These are phyloP conservation scores for Chimonanthus salicifolius DNA, from an alignment of 164 flowering plant genomes.

Conservation along the genomic window DNA sequence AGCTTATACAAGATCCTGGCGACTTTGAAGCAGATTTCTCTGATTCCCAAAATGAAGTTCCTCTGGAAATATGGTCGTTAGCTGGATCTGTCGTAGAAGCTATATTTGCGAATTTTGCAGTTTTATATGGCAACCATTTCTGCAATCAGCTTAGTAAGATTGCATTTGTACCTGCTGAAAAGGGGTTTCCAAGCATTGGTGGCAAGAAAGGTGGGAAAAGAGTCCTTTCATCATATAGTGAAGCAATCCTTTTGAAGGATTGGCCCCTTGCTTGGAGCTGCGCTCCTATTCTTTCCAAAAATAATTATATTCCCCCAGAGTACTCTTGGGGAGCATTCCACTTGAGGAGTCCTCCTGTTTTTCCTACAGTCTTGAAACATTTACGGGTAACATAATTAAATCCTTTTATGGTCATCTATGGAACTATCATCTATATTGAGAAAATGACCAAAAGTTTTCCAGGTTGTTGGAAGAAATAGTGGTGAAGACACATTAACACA, in stretches of 20 bases:
- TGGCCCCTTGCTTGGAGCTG: constrained; percentile 98
- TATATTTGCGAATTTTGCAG: constrained; percentile 75
- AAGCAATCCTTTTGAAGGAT: constrained; percentile 77
- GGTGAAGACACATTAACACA: constrained; percentile 96
- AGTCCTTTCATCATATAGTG: constrained; percentile 74
- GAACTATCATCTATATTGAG: neutral
- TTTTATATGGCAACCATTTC: constrained; percentile 74
- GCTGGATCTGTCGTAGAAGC: constrained; percentile 72
- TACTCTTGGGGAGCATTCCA: constrained; percentile 92
- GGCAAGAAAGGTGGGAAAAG: constrained; percentile 75
- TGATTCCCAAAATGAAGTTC: constrained; percentile 43
- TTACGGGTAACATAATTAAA: constrained; percentile 48
- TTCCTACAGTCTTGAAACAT: constrained; percentile 73
- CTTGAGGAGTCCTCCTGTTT: constrained; percentile 80
- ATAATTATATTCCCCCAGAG: constrained; percentile 75
- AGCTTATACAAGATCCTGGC: constrained; percentile 31
- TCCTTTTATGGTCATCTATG: constrained; percentile 3
- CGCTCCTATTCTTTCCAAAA: constrained; percentile 69
- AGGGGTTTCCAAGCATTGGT: constrained; percentile 65
- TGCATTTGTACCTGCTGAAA: constrained; percentile 84
- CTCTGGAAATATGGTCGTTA: constrained; percentile 69
- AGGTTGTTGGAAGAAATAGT: constrained; percentile 78
- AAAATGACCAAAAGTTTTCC: constrained; percentile 3
- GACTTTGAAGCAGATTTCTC: constrained; percentile 43
- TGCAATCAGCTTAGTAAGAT: constrained; percentile 72